A percentile compares a stretch with the other conserved stretches of the same genome.
Evolutionary conservation across 495 filamentous ascomycete species (phyloP).

Genomic region (Podospora sp.): DNA sequence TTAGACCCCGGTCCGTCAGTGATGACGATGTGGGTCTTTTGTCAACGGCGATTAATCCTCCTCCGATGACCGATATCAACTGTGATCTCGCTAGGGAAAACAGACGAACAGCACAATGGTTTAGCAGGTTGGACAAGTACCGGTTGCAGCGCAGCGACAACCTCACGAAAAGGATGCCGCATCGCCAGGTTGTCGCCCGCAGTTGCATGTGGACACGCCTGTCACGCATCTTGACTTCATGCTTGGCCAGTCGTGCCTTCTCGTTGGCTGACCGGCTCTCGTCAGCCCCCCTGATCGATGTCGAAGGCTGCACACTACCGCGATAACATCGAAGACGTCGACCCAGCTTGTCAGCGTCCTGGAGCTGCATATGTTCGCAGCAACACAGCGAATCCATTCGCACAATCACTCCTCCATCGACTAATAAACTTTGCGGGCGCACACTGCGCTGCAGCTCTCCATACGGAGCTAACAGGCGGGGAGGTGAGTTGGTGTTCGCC

Average conservation of each 20-base stretch:
- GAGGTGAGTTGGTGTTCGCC: not conserved
- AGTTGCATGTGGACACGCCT: not conserved
- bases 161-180: not conserved
- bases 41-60: not conserved
- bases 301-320: not conserved
- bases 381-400: not conserved
- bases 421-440: not conserved
- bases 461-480: not conserved
- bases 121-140: not conserved
- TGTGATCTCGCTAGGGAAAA: not conserved
- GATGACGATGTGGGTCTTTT: not conserved
- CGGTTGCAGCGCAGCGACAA: not conserved
- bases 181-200: not conserved
- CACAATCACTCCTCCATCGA: not conserved
- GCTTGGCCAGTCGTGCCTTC: not conserved
- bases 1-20: not conserved
- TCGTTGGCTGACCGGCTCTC: not conserved
- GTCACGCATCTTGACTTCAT: not conserved
- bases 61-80: not conserved
- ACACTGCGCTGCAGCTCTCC: not conserved
- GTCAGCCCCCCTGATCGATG: not conserved
- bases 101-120: not conserved
- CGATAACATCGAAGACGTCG: not conserved
- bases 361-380: not conserved
- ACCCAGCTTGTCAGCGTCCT: not conserved